Evolutionary conservation across 2,329 filamentous ascomycete genomes (phyloP), one percentile per base, ranked within the genome.

Genomic region (Paecilomyces fulvus): DNA sequence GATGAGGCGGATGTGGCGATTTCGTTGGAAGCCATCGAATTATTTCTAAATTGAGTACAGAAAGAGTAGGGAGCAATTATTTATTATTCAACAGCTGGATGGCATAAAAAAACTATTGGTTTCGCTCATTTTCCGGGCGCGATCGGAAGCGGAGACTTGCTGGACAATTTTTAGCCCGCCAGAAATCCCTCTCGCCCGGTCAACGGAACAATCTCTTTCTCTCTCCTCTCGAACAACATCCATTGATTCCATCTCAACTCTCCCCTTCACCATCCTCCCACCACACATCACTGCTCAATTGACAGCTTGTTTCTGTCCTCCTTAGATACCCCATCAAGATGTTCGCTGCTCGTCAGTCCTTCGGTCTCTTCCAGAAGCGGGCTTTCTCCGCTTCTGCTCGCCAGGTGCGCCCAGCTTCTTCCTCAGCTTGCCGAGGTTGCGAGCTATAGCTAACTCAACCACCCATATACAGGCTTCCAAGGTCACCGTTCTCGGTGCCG

Each of bases 401-500:
- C 77, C 82, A 90, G 78, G 88, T 92, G 77, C 75, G 83, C 76
- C 56, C 37, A 57, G 54, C 53, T 30, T 31, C 53, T 30, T 31
- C 53, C 50, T 53, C 28, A 31, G 30, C 33, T 54, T 37, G 33
- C 11, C 52, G 46, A 51, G n/a, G 28, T 55, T 50, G 25, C 30
- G 12, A 43, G 33, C 20, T 37, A 8, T 58, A 51, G 48, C 33
- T 30, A n/a, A 33, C 10, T 17, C 14, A 17, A 7, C n/a, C 3
- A 8, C 5, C 5, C 17, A 8, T 17, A 33, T 33, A 30, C 65
- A 99, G 94, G 85, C 91, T 73, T 95, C 92, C 79, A 97, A 97
- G 85, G 94, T 99, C 70, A 86, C 92, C 73, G 91, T 99, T 67
- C 89, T 97, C 76, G 94, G 94, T 82, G 94, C 94, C 67, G 88